Conservation (phyloP, 495 filamentous ascomycete species). For the Aspergillus carlsbadensis region DNA sequence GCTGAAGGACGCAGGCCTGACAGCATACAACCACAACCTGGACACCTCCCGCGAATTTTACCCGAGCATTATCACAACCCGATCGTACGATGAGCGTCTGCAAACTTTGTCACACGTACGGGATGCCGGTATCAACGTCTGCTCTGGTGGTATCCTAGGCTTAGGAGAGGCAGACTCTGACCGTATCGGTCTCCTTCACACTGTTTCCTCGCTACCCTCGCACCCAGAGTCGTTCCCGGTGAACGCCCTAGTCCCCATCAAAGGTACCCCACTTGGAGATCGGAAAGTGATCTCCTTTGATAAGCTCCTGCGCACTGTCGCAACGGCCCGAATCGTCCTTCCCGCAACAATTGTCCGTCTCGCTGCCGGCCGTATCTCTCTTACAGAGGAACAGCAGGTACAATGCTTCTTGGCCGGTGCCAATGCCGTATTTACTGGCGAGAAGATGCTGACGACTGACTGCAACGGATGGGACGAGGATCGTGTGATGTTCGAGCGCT, state of each 20-base stretch:
- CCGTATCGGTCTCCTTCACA: conserved; percentile 75
- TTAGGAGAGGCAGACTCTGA: conserved; percentile 73
- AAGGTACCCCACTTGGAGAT: conserved; percentile 77
- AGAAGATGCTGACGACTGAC: conserved; percentile 88
- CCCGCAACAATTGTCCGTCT: conserved; percentile 78
- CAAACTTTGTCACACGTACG: conserved; percentile 71
- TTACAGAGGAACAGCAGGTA: conserved; percentile 80
- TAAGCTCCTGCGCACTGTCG: conserved; percentile 70
- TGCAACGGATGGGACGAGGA: conserved; percentile 90
- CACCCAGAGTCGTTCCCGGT: conserved; percentile 86
- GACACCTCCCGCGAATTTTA: conserved; percentile 87
- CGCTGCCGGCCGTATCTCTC: conserved; percentile 73
- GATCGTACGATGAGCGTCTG: conserved; percentile 80
- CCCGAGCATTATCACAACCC: conserved; percentile 74
- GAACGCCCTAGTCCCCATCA: conserved; percentile 82
- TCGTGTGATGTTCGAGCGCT: conserved; percentile 70
- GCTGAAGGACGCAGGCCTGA: conserved; percentile 77
- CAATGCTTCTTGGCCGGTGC: conserved; percentile 83
- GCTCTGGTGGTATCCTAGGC: conserved; percentile 78
- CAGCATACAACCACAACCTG: conserved; percentile 88
- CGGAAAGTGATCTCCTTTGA: conserved; percentile 68
- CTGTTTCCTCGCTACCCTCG: conserved; percentile 67
- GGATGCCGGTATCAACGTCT: conserved; percentile 81
- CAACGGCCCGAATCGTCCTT: conserved; percentile 75
- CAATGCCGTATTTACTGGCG: conserved; percentile 86